Conservation (phyloP, 148 eudicot species). For the Amaranthus cruentus region DNA sequence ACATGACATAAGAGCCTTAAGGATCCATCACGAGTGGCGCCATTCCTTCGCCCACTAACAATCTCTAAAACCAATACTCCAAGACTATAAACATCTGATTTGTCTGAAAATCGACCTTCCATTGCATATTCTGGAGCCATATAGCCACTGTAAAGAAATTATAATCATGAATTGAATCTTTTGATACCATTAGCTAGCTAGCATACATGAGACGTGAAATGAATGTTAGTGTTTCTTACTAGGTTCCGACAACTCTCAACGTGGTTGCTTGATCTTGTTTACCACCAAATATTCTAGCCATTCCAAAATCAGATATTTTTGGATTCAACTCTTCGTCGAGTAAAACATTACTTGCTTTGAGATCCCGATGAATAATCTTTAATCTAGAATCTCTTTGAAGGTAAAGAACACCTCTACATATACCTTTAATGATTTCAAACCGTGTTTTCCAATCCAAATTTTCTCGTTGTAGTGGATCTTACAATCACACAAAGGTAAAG, state of each 20-base stretch:
- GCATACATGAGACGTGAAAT: neutral
- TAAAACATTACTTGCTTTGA: conserved; percentile 46
- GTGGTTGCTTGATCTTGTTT: conserved; percentile 51
- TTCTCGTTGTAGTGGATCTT: conserved; percentile 15
- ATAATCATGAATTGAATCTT: neutral
- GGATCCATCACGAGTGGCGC: conserved; percentile 20
- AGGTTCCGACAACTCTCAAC: conserved; percentile 56
- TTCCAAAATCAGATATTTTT: conserved; percentile 53
- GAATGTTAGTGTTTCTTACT: conserved; percentile 34
- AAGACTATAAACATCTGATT: conserved; percentile 36
- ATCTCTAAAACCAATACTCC: conserved; percentile 41
- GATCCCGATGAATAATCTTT: conserved; percentile 48
- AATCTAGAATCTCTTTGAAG: conserved; percentile 54
- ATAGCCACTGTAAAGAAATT: conserved; percentile 24
- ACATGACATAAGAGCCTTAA: conserved; percentile 26
- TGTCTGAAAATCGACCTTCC: conserved; percentile 36
- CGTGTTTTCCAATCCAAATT: conserved; percentile 41
- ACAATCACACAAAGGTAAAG: too few species aligned
- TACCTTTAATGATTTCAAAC: conserved; percentile 46
- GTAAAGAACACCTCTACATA: conserved; percentile 55
- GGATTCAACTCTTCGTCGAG: conserved; percentile 43
- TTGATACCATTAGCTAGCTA: neutral
- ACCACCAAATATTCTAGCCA: conserved; percentile 58
- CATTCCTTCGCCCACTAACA: conserved; percentile 33
- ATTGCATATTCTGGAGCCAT: conserved; percentile 39